phyloP scores from a whole-genome alignment of 352 stramenopile genomes.

The Globisporangium cederbergense region DNA sequence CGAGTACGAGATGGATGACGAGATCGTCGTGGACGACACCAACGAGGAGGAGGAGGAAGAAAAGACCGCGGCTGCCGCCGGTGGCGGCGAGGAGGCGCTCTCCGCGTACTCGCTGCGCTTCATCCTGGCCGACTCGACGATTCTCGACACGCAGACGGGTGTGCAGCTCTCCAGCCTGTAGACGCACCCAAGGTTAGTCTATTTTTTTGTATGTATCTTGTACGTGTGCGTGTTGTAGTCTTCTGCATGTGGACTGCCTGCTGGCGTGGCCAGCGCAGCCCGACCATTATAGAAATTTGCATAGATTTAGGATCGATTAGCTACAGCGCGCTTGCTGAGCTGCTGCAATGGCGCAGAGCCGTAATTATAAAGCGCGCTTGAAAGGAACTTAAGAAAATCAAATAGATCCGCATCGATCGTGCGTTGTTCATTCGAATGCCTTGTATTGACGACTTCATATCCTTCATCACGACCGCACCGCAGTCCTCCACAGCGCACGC shows the following conservation, averaged over 20 bases:
- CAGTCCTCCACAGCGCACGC: too few relatives aligned
- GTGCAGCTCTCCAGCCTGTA: slow-evolving; percentile 26
- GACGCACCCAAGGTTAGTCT: slow-evolving; percentile 1
- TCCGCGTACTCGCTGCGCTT: slow-evolving; percentile 81
- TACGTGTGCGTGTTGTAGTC: not conserved
- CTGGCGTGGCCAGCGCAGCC: not conserved
- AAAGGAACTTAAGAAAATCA: not conserved
- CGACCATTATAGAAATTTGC: slow-evolving; percentile 8
- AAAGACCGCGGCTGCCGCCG: slow-evolving; percentile 1
- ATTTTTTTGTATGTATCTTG: not conserved
- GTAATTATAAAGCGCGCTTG: not conserved
- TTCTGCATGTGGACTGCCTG: not conserved
- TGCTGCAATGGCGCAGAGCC: not conserved
- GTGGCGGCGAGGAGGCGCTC: slow-evolving; percentile 23
- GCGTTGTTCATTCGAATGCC: not conserved
- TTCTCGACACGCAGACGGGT: slow-evolving; percentile 63
- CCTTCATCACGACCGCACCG: too few relatives aligned
- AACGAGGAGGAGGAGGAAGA: slow-evolving; percentile 21
- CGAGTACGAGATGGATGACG: slow-evolving; percentile 42
- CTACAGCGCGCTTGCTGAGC: not conserved
- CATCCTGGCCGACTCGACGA: slow-evolving; percentile 71
- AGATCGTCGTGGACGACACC: slow-evolving; percentile 37
- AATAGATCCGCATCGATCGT: not conserved
- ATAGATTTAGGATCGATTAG: not conserved
- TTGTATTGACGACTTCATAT: too few relatives aligned